A percentile compares a stretch with the other conserved stretches of the same genome.
Evolutionary conservation across 2,329 filamentous ascomycete genomes (phyloP).

Genomic region (Alternaria sp.): DNA sequence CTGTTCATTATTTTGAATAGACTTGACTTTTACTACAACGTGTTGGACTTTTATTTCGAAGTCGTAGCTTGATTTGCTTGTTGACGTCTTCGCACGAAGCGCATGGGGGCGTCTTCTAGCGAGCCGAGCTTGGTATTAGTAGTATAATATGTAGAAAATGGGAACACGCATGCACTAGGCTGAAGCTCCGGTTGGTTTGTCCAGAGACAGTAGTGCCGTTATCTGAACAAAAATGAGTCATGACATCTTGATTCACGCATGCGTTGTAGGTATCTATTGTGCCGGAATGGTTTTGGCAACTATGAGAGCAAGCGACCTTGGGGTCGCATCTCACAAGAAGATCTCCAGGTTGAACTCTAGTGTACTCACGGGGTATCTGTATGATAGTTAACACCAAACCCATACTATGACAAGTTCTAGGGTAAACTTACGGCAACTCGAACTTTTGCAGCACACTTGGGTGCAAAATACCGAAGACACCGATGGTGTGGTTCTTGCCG

Average conservation of each 20-base stretch:
- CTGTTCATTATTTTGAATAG: too few relatives aligned
- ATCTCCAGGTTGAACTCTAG: conserved; percentile 94
- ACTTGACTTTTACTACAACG: too few relatives aligned
- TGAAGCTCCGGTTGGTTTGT: too few relatives aligned
- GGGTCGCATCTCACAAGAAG: conserved; percentile 68
- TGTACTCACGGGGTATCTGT: conserved; percentile 86
- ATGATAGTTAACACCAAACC: conserved; percentile 13
- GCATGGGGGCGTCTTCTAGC: too few relatives aligned
- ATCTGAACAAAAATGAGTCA: neutral
- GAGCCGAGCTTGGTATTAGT: too few relatives aligned
- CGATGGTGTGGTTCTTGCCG: conserved; percentile 78
- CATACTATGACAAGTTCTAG: conserved; percentile 1
- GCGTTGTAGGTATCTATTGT: neutral
- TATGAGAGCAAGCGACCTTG: neutral
- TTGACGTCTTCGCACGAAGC: too few relatives aligned
- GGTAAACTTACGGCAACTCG: conserved; percentile 73
- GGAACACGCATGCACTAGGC: too few relatives aligned
- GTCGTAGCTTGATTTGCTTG: too few relatives aligned
- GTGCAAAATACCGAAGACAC: conserved; percentile 92
- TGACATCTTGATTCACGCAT: neutral
- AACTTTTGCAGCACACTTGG: conserved; percentile 93
- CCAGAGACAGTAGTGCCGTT: too few relatives aligned
- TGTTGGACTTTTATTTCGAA: too few relatives aligned
- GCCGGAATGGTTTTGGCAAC: neutral
- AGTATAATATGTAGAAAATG: too few relatives aligned